These are phyloP conservation scores for Sphenostylis stenocarpa DNA, from an alignment of 306 rosid genomes.

Conservation along the genomic window DNA sequence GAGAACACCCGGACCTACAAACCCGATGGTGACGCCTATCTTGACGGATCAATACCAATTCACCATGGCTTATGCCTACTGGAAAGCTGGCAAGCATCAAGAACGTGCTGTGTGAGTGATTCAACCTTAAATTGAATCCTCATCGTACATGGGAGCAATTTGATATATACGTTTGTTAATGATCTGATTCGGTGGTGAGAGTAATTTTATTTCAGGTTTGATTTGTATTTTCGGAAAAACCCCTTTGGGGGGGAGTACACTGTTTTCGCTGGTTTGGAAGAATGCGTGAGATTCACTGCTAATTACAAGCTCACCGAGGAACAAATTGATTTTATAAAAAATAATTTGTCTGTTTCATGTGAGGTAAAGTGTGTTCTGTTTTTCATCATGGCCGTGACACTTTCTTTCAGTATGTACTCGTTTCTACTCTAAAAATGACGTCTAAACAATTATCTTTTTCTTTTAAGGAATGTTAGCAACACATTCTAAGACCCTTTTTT, in stretches of 20 bases:
- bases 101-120: constrained; percentile 78
- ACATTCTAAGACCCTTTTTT: no score
- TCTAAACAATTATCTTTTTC: no score
- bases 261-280: constrained; percentile 81
- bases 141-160: not conserved
- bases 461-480: no score
- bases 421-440: not conserved
- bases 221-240: constrained; percentile 80
- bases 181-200: constrained; percentile 5
- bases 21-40: constrained; percentile 88
- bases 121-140: not conserved
- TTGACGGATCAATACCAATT: constrained; percentile 90
- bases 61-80: constrained; percentile 94
- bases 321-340: constrained; percentile 57
- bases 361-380: constrained; percentile 51
- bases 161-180: no score
- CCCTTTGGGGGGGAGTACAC: constrained; percentile 92
- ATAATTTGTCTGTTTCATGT: constrained; percentile 61
- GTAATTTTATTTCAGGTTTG: constrained; percentile 58
- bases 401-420: not conserved
- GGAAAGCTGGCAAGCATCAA: constrained; percentile 90
- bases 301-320: constrained; percentile 67
- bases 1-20: constrained; percentile 57
- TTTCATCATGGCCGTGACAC: not conserved
- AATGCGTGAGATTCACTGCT: constrained; percentile 68